Base-by-base conservation (phyloP, 371 early-diverging fungal genomes). In the Mucor plumbeus region DNA sequence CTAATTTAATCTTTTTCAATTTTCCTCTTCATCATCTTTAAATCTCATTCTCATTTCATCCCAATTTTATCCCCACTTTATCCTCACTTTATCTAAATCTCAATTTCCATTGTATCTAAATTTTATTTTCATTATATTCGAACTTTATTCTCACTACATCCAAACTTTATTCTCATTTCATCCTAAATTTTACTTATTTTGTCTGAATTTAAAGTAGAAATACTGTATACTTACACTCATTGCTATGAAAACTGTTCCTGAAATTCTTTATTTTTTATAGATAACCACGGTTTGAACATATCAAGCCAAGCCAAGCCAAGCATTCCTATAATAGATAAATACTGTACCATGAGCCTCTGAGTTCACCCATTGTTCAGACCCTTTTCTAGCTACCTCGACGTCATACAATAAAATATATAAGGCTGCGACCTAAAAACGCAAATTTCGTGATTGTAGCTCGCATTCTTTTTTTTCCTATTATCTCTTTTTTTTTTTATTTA, bases 361-460 rank as follows among this genome's bases (percentile, higher is more conserved):
- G 19, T 47, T 19, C 17, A 47, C 47, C 17, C 21, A 47, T 47
- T 53, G 26, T 31, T 53, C 31, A 31, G 4, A 14, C 4, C 53
- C 21, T 31, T 1, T 21, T 26, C 5, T 14, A 14, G 53, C 26
- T 26, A 53, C 31, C 11, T 53, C 31, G 53, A 53, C 53, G 53
- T 53, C 53, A 53, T 53, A 53, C 53, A 53, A 31, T 53, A 19
- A 10, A 47, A 47, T 47, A 19, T 47, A 17, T n/a, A 47, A 19
- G 17, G 47, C 47, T 47, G 47, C 47, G 17, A 19, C 47, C 47
- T 47, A 53, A 41, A 41, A 38, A 41, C 11, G 43, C 43, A 41
- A 53, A 31, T 56, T 56, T 34, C 36, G 56, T 8, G 56, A 56
- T 17, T 35, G 7, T 5, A 38, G 38, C 11, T 38, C 38, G 5